Evolutionary conservation across 2,329 filamentous ascomycete species (phyloP).

Genomic region (Sphaerulina populicola): DNA sequence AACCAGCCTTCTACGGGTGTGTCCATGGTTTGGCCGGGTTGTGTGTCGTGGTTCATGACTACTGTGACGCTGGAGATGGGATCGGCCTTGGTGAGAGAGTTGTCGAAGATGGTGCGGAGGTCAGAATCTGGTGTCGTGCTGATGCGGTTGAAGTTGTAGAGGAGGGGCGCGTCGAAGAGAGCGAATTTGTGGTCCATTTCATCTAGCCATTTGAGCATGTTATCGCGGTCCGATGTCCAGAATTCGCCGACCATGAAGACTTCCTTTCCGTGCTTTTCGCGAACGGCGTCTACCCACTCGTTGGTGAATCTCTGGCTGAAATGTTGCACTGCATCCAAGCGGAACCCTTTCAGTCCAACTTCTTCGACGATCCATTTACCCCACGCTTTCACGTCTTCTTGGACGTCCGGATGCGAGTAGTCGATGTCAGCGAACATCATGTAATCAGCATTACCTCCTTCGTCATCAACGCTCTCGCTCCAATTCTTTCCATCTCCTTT

Average conservation of each 20-base stretch:
- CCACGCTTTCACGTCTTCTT: conserved; percentile 57
- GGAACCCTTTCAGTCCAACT: conserved; percentile 54
- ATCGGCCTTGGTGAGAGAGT: conserved; percentile 16
- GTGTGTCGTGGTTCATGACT: conserved; percentile 59
- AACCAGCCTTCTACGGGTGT: conserved; percentile 58
- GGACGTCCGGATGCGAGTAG: conserved; percentile 55
- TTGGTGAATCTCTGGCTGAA: conserved; percentile 57
- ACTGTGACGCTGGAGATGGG: conserved; percentile 15
- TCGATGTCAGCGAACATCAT: conserved; percentile 66
- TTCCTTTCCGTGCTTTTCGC: conserved; percentile 33
- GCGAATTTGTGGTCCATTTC: conserved; percentile 49
- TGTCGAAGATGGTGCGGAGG: conserved; percentile 39
- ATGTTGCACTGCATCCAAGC: conserved; percentile 65
- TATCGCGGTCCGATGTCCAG: conserved; percentile 52
- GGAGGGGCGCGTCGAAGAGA: conserved; percentile 60
- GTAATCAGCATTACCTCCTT: conserved; percentile 54
- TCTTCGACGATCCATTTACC: conserved; percentile 56
- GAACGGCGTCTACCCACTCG: conserved; percentile 51
- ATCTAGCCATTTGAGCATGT: conserved; percentile 46
- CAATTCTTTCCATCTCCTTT: conserved; percentile 46
- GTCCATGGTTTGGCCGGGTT: conserved; percentile 54
- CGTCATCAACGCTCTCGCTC: conserved; percentile 51
- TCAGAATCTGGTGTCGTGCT: conserved; percentile 50
- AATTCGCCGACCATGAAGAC: conserved; percentile 63
- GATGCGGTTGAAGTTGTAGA: conserved; percentile 53